Evolutionary conservation across 2,329 filamentous ascomycete genomes (phyloP), one percentile per base, ranked within the genome.

Genomic region (Aspergillus niger): DNA sequence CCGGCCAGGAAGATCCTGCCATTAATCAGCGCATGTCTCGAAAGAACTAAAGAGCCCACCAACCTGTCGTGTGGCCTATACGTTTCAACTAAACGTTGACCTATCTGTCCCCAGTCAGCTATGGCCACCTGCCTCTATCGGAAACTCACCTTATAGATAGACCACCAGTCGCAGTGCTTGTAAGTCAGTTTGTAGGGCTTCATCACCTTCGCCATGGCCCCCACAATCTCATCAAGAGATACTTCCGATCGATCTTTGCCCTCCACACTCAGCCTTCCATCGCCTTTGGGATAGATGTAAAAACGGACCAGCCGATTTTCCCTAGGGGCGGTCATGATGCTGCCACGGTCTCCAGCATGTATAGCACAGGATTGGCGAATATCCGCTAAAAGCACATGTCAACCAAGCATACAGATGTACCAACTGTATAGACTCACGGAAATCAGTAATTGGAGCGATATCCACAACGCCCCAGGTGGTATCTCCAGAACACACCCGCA

Each of bases 401-500:
- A 36, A 10, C 11, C 30, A 32, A 32, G 10, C 10, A 5, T 13
- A 4, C 30, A 4, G 4, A 28, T 32, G n/a, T 8, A 55, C 2
- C 15, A 13, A n/a, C 39, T 5, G 13, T n/a, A 44, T 1, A 47
- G 7, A 43, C 61, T 32, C 54, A 63, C 61, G 61, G 30, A 63
- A 63, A 11, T 63, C 79, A 0, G 81, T 84, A 17, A 83, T 78
- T 2, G 82, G 81, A 7, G 84, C 74, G 15, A 84, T 78, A 61
- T 86, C 83, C 61, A 81, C 67, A 2, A 82, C 80, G 3, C 79
- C 80, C 79, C 79, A 81, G 13, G 77, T 72, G 47, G 75, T 75
- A 58, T 80, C 76, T 1, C 76, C 78, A 22, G 79, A 81, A 54
- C 86, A 84, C 5, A 85, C 85, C 50, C 84, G 78, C 50, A 88